Evolutionary conservation across 176 grass and related monocot species (phyloP).

Genomic region (Ensete ventricosum): DNA sequence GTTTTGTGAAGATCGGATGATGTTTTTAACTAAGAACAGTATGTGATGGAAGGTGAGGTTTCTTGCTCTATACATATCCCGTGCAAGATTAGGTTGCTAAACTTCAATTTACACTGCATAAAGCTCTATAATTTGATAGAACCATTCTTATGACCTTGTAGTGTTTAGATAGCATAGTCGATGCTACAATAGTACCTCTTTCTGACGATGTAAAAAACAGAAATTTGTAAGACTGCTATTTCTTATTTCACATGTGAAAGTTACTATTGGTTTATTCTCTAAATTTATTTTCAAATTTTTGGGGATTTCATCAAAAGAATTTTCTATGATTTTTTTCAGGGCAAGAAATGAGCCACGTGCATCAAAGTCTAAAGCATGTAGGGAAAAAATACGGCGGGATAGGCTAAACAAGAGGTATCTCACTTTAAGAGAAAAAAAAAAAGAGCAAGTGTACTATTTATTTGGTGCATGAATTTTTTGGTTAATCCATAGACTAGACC

Average conservation of each 20-base stretch:
- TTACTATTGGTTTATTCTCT: background rate
- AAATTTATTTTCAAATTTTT: background rate
- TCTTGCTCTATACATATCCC: no score
- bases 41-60: no score
- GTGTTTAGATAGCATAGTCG: background rate
- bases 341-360: background rate
- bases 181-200: background rate
- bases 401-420: constrained; percentile 35
- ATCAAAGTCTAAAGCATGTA: constrained; percentile 1
- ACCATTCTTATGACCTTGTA: background rate
- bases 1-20: no score
- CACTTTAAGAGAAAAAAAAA: background rate
- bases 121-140: no score
- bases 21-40: no score
- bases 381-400: constrained; percentile 22
- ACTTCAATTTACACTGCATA: no score
- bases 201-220: background rate
- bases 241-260: background rate
- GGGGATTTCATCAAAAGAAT: background rate
- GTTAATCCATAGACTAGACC: background rate
- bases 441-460: background rate
- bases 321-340: background rate
- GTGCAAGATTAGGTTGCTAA: no score
- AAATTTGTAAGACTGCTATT: background rate
- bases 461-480: background rate